phyloP scores from a whole-genome alignment of 2,329 filamentous ascomycete species.

The Alternaria rosae region DNA sequence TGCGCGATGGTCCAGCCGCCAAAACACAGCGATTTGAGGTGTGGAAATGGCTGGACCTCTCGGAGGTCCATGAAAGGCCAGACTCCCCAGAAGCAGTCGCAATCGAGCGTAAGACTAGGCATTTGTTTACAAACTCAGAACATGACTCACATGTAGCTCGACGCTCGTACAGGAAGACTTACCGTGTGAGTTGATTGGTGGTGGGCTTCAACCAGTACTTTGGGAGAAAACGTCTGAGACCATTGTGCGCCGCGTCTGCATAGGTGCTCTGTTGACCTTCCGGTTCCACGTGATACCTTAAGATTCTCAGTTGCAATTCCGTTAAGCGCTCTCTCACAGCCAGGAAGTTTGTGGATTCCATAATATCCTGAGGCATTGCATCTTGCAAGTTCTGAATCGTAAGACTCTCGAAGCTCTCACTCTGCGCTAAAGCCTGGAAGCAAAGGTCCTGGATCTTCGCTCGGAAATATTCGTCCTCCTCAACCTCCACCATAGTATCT shows the following conservation, averaged over 20 bases:
- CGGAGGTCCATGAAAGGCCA: background rate
- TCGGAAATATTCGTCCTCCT: background rate
- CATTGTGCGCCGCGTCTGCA: background rate
- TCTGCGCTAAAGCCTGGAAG: background rate
- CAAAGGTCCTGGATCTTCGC: background rate
- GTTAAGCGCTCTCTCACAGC: background rate
- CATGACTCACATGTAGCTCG: background rate
- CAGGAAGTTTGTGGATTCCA: background rate
- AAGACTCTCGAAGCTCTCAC: background rate
- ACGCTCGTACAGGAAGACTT: background rate
- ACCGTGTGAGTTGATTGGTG: background rate
- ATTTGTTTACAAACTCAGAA: background rate
- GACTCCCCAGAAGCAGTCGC: background rate
- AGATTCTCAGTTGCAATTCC: background rate
- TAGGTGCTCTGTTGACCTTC: background rate
- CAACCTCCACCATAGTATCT: background rate
- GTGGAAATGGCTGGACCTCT: background rate
- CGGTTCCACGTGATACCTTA: background rate
- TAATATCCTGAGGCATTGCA: background rate
- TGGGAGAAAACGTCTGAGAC: background rate
- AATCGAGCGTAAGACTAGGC: background rate
- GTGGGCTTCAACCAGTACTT: background rate
- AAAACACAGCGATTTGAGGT: slow-evolving; percentile 46
- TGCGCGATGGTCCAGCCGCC: slow-evolving; percentile 55
- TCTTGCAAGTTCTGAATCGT: background rate